Evolutionary conservation across 2,329 filamentous ascomycete species (phyloP).

Genomic region (Bipolaris oryzae): DNA sequence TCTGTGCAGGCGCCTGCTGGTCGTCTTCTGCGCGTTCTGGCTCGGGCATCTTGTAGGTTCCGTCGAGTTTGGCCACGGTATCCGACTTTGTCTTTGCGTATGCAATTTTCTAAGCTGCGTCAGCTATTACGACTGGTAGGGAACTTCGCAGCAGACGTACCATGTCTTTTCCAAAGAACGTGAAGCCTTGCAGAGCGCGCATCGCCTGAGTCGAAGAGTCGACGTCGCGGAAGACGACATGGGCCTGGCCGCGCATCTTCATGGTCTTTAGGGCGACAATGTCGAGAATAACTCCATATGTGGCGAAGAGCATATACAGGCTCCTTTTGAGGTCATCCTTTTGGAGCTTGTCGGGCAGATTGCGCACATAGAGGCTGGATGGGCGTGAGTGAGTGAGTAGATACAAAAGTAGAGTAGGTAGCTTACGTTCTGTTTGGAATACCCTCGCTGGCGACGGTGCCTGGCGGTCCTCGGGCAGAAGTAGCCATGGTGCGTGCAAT

Average conservation of each 20-base stretch:
- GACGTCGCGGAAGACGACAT: conserved; percentile 86
- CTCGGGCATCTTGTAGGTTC: conserved; percentile 77
- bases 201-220: conserved; percentile 94
- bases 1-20: conserved; percentile 41
- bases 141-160: conserved; percentile 59
- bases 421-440: conserved; percentile 45
- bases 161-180: conserved; percentile 84
- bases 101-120: conserved; percentile 71
- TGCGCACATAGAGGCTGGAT: conserved; percentile 81
- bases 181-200: conserved; percentile 82
- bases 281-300: conserved; percentile 90
- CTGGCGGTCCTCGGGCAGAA: conserved; percentile 31
- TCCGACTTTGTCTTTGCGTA: conserved; percentile 92
- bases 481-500: conserved; percentile 31
- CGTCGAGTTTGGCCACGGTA: conserved; percentile 87
- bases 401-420: neutral
- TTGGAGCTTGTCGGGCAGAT: conserved; percentile 86
- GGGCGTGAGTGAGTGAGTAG: conserved; percentile 4
- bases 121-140: neutral
- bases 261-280: conserved; percentile 85
- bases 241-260: conserved; percentile 96
- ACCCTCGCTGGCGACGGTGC: conserved; percentile 28
- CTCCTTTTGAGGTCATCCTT: conserved; percentile 86
- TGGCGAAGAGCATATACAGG: conserved; percentile 92
- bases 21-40: conserved; percentile 26